A percentile compares a stretch with the other conserved stretches of the same genome.
Conservation (phyloP, 176 grass and related monocot genomes). For the Oryza rufipogon region DNA sequence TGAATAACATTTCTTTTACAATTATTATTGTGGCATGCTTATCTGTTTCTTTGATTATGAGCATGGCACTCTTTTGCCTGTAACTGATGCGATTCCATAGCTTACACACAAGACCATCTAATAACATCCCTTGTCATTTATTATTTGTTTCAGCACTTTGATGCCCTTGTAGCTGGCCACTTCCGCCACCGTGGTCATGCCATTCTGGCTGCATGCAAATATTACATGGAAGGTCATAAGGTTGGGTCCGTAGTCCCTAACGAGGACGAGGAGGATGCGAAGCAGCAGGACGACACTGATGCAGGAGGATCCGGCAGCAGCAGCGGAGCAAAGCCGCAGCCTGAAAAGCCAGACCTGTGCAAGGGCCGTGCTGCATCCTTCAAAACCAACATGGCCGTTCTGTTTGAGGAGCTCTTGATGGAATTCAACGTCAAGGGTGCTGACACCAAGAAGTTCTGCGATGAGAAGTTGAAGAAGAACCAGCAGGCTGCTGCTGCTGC, state of each 20-base stretch:
- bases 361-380: conserved; percentile 15
- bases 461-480: conserved; percentile 56
- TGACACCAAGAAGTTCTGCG: conserved; percentile 69
- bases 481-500: conserved; percentile 22
- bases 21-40: not conserved
- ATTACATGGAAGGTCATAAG: conserved; percentile 70
- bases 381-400: conserved; percentile 44
- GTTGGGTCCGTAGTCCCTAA: conserved; percentile 65
- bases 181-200: conserved; percentile 57
- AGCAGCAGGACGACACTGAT: conserved; percentile 13
- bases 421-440: conserved; percentile 94
- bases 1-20: not conserved
- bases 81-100: not conserved
- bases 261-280: conserved; percentile 34
- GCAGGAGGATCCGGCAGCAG: conserved; percentile 40
- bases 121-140: conserved; percentile 14
- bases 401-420: conserved; percentile 90
- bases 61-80: not conserved
- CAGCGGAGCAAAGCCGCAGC: not conserved
- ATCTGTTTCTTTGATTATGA: not conserved
- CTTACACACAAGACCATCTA: not conserved
- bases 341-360: not conserved
- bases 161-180: conserved; percentile 74
- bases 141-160: conserved; percentile 80
- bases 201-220: conserved; percentile 72